Base-by-base conservation (phyloP, 441 rosid species). In the Gossypium davidsonii region DNA sequence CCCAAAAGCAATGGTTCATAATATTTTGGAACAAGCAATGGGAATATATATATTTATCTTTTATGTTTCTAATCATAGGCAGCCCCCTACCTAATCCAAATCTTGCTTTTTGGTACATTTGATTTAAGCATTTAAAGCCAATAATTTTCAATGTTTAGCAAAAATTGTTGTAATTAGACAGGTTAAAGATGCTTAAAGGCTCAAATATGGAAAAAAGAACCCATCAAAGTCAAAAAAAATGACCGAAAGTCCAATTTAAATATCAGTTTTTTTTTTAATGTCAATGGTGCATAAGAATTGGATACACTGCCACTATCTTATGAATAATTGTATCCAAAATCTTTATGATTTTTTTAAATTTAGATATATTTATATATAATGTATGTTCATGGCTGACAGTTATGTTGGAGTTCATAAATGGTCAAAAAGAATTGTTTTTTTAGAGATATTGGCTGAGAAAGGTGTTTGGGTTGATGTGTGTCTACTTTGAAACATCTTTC, bases 1-100 rank as follows among this genome's bases (percentile, higher is more conserved):
- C 65, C 72, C 10, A 34, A 78, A 78, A 74, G 75, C 75, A 74
- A 17, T 46, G 75, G 68, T 37, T 23, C 48, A 57, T 31, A 74
- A 57, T 1, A 23, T 57, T 70, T 49, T 55, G 58, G 44, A 60
- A 51, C 42, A 66, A 74, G 25, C 63, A 51, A 25, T n/a, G 70
- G 37, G 74, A 62, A 73, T 74, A 74, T 31, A 31, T 28, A 49
- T 49, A 1, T 2, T 8, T 70, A 56, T 74, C 57, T 42, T 34
- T 46, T 14, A 26, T 53, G 23, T 18, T 17, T 34, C 20, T 53
- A 17, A 53, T 53, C 25, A 17, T 53, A 53, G 23, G 58, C 6
- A n/a, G 12, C 39, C 56, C 20, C n/a, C n/a, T 48, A 0, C 9
- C 3, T n/a, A 67, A 48, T 25, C 71, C 71, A 67, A 46, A 48